Conservation (phyloP, 164 flowering plant genomes). For the Annona squamosa region DNA sequence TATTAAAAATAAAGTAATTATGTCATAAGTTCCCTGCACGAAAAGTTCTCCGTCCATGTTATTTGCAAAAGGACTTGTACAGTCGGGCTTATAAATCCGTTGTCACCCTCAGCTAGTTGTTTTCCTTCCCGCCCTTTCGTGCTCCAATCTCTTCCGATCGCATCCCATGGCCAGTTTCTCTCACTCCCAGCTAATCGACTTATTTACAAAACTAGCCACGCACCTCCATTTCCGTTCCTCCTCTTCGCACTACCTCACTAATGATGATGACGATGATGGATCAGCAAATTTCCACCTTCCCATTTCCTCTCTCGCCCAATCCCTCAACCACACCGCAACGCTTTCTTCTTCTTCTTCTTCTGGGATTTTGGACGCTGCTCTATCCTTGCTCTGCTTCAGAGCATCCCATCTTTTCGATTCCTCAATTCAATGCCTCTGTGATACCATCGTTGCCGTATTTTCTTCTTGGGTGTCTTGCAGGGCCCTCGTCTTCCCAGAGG, state of each 20-base stretch:
- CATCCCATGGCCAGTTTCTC: slow-evolving; percentile 15
- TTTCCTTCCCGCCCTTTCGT: neutral
- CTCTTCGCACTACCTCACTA: neutral
- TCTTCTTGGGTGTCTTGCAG: slow-evolving; percentile 45
- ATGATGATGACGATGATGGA: slow-evolving; percentile 13
- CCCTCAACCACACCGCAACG: slow-evolving; percentile 35
- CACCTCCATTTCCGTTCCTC: slow-evolving; percentile 19
- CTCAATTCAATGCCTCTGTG: slow-evolving; percentile 25
- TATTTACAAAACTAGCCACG: slow-evolving; percentile 43
- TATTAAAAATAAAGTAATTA: too few species aligned
- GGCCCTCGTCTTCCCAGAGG: slow-evolving; percentile 24
- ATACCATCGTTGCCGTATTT: slow-evolving; percentile 41
- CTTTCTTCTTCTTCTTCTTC: neutral
- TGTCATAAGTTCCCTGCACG: too few species aligned
- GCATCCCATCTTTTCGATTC: slow-evolving; percentile 53
- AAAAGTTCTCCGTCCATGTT: too few species aligned
- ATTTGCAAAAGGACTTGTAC: too few species aligned
- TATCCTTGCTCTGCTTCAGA: slow-evolving; percentile 63
- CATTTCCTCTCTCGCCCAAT: slow-evolving; percentile 37
- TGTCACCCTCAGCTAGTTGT: too few species aligned
- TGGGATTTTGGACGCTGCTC: slow-evolving; percentile 62
- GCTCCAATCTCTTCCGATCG: neutral
- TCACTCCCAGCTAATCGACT: slow-evolving; percentile 29
- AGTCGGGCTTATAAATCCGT: too few species aligned
- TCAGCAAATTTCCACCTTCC: slow-evolving; percentile 13